Evolutionary conservation across 805 yeast genomes (phyloP), one percentile per base, ranked within the genome.

Genomic region (Monosporozyma aerobia): DNA sequence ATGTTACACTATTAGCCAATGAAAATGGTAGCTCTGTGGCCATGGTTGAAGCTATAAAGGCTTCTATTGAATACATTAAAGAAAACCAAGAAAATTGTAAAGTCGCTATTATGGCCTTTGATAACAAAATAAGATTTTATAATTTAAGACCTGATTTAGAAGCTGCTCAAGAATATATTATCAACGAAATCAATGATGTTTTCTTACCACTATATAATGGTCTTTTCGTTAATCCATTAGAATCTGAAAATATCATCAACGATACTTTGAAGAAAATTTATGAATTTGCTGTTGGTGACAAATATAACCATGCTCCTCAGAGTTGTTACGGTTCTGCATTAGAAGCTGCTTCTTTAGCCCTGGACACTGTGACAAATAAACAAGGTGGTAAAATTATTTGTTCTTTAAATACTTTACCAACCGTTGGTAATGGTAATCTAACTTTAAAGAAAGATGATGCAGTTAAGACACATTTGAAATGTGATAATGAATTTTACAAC

Each of bases 381-480:
- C 96, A 94, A 8, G 94, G 94, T 56, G 99, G 98, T 54, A 87
- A 90, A 59, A 82, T 92, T 35, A 77, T 85, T 23, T 77, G 87
- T 0, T 67, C 86, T 3, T 69, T 90, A 44, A 76, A 87, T 2
- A 71, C 82, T 1, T 67, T 89, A 41, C 97, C 99, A 6, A 77
- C 87, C 0, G 77, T 81, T 77, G 96, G 96, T 0, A 84, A 89
- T 0, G 97, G 97, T 3, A 73, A 77, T 9, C 73, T 85, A 51
- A 70, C 73, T n/a, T 65, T 75, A 32, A 64, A 63, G 44, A 67
- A 63, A 27, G 71, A 73, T 30, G 71, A 69, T 32, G 72, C 70
- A 7, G 78, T 77, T 48, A 78, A 79, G 56, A 78, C 74, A 25
- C 70, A 82, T 13, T 76, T 83, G 59, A 73, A 77, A 25, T 77